These are phyloP conservation scores for Chrysochromulina tobinii DNA, from an alignment of 78 protist genomes.

Conservation along the genomic window DNA sequence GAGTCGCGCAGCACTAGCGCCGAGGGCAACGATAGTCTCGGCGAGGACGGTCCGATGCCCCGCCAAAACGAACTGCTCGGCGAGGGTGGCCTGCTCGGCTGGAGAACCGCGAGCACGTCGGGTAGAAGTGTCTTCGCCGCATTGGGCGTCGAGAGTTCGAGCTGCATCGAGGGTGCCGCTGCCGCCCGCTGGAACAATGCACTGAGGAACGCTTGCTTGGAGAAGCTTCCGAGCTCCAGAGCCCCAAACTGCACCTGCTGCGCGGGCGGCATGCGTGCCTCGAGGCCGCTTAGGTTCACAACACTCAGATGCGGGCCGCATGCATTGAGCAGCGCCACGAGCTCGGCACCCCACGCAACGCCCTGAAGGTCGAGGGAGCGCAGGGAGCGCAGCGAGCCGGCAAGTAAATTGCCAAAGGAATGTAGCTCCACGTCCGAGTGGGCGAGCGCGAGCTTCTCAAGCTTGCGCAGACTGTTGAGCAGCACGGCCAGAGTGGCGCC, in stretches of 20 bases:
- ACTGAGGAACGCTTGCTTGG: neutral
- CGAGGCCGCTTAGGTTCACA: neutral
- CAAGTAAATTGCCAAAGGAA: no score
- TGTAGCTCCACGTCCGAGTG: neutral
- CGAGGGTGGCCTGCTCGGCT: no score
- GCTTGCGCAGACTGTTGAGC: neutral
- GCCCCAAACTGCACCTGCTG: no score
- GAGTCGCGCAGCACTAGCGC: neutral
- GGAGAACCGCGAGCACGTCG: neutral
- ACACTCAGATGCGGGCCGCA: neutral
- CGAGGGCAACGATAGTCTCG: neutral
- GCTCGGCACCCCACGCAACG: neutral
- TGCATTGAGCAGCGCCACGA: neutral
- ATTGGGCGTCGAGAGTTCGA: conserved; percentile 2
- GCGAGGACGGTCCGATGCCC: no score
- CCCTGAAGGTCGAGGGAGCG: neutral
- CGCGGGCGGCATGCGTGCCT: neutral
- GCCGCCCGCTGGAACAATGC: neutral
- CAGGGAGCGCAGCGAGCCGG: neutral
- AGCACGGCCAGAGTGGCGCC: neutral
- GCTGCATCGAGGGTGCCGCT: neutral
- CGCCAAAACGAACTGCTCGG: no score
- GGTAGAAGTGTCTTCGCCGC: neutral
- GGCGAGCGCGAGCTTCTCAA: neutral
- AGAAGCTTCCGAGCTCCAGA: neutral